Base-by-base conservation (phyloP, 1,284 basidiomycete genomes). In the Apiotrichum gracile region DNA sequence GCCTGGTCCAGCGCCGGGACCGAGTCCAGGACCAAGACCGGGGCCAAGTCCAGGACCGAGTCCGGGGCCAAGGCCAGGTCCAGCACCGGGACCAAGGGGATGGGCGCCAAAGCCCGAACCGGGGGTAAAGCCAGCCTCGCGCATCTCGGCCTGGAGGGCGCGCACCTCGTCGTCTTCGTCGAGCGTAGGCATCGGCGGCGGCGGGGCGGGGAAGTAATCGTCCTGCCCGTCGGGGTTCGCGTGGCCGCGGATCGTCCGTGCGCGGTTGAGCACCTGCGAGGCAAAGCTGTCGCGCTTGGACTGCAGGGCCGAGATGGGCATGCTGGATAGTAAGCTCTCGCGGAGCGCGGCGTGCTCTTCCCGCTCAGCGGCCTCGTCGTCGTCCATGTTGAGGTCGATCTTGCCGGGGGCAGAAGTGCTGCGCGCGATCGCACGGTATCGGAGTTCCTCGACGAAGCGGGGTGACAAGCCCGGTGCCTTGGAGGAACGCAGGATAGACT, bases 361-460 rank as follows among this genome's bases (percentile, higher is more conserved):
- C 81, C 82, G 44, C 14, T 61, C 55, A 12, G 42, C 31, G 12
- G 40, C 57, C 35, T 61, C 58, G n/a, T 61, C 47, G 24, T 50
- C 56, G 31, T 58, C 49, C 33, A 55, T 33, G 43, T 60, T 51
- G 19, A 57, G 35, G 47, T 60, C 50, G 27, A 63, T 38, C 5
- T 54, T 51, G 9, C 47, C 66, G 0, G 66, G 65, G 1, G 62
- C 70, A 0, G 70, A 71, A 3, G 62, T 58, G 49, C 66, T 67
- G 50, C 70, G 45, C 10, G 63, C 61, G n/a, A 73, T 41, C 21
- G 62, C 63, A 19, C 67, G 63, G 51, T 68, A 69, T 7, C 67
- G 64, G 31, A 76, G 55, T 53, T 75, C 74, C 22, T 73, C 70
- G 27, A 76, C 61, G 59, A 76, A 70, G 17, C 72, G 61, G 9